A percentile compares a stretch with the other conserved stretches of the same genome.
Conservation (phyloP, 805 yeast genomes). For the Metschnikowia lunata region DNA sequence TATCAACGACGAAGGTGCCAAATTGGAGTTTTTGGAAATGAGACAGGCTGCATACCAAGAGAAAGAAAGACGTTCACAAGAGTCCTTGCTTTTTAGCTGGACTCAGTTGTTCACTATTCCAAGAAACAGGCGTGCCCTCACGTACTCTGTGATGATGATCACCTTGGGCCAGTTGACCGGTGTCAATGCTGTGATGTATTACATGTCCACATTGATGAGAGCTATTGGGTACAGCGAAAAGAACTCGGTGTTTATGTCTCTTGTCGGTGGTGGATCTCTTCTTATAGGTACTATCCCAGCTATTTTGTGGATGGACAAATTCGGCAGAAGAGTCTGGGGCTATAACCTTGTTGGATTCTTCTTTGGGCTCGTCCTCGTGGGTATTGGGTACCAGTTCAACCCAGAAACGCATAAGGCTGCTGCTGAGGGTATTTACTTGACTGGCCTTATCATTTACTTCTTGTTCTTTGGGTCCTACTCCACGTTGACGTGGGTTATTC, state of each 20-base stretch:
- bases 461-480: conserved; percentile 65
- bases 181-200: conserved; percentile 62
- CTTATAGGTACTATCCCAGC: conserved; percentile 66
- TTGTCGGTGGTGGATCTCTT: conserved; percentile 64
- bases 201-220: conserved; percentile 54
- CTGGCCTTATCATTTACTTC: conserved; percentile 62
- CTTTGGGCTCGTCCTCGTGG: conserved; percentile 56
- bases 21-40: conserved; percentile 56
- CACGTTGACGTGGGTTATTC: conserved; percentile 64
- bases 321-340: conserved; percentile 61
- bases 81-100: conserved; percentile 37
- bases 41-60: conserved; percentile 49
- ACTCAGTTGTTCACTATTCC: conserved; percentile 51
- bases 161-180: conserved; percentile 64
- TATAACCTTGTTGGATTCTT: conserved; percentile 53
- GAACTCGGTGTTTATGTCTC: conserved; percentile 58
- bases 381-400: conserved; percentile 49
- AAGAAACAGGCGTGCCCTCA: conserved; percentile 58
- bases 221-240: conserved; percentile 51
- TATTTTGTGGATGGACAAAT: conserved; percentile 51
- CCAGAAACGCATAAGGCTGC: conserved; percentile 42
- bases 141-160: conserved; percentile 55
- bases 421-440: conserved; percentile 51
- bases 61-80: conserved; percentile 33
- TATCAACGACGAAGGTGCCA: conserved; percentile 36